Evolutionary conservation across 108 stramenopile species (phyloP), one percentile per base, ranked within the genome.

Genomic region (Pseudonitzschia pungens): DNA sequence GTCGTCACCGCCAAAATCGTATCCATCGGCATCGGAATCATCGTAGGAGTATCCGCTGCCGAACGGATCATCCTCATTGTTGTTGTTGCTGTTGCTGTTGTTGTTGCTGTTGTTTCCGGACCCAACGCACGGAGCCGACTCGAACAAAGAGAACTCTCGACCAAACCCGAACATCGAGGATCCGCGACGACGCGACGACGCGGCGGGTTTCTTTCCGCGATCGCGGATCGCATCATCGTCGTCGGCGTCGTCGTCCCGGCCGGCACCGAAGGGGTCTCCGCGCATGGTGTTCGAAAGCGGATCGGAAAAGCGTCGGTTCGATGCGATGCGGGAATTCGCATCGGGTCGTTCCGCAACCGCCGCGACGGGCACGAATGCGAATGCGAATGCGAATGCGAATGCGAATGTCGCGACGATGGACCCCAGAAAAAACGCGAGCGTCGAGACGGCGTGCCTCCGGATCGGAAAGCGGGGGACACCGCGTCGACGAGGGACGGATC

Each of bases 121-220:
- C 28, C 18, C 72, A 41, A 54, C 58, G 52, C 70, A 40, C 3
- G 44, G 69, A 62, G 32, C 32, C 6, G 77, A 71, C 41, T 77
- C 76, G 73, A 80, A 84, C 11, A 84, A 21, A 29, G 60, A 45
- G 36, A 70, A 80, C 66, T 84, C 83, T 24, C 83, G 75, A 41
- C 79, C 83, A 53, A 44, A 50, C 52, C 82, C 82, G 18, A 77
- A 31, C 15, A 62, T 3, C n/a, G 51, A 44, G 7, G 51, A 48
- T 15, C 67, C 44, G 24, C 32, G 32, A 40, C 29, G 29, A 40
- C 29, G 29, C 29, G 29, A 31, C 27, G 57, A 26, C 15, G 5
- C 7, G 0, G 26, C 4, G 24, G 60, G 29, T 40, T 20, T 33
- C 32, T 62, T n/a, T n/a, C 7, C 60, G 8, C 33, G 24, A 14